phyloP scores from a whole-genome alignment of 2,329 filamentous ascomycete species.

The Penicillium sp. region DNA sequence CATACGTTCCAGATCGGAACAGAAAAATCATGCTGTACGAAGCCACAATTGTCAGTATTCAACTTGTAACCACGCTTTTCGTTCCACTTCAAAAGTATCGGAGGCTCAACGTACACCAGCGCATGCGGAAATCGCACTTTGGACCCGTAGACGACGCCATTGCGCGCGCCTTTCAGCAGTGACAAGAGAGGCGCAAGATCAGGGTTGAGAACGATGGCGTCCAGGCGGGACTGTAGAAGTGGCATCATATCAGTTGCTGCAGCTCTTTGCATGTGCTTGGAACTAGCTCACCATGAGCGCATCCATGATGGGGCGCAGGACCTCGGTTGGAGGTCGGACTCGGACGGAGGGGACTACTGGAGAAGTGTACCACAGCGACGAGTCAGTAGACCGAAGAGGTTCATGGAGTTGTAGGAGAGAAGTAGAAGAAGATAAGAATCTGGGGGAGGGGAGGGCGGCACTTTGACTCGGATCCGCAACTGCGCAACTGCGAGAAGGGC shows the following conservation, averaged over 20 bases:
- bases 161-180: conserved; percentile 89
- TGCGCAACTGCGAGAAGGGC: conserved; percentile 29
- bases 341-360: conserved; percentile 17
- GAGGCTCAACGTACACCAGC: conserved; percentile 64
- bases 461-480: conserved; percentile 29
- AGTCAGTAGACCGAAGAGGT: conserved; percentile 12
- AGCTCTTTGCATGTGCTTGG: conserved; percentile 16
- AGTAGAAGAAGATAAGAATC: conserved; percentile 4
- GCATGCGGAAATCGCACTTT: conserved; percentile 99
- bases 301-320: conserved; percentile 36
- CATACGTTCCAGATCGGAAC: conserved; percentile 86
- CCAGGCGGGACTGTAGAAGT: conserved; percentile 62
- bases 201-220: conserved; percentile 78
- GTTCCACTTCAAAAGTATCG: conserved; percentile 1
- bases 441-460: conserved; percentile 30
- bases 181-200: conserved; percentile 81
- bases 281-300: conserved; percentile 33
- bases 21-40: conserved; percentile 82
- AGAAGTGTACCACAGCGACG: conserved; percentile 10
- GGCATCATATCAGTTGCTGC: conserved; percentile 2
- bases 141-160: conserved; percentile 93
- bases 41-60: conserved; percentile 18
- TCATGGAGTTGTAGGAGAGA: conserved; percentile 15
- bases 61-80: neutral
- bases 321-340: conserved; percentile 31